Evolutionary conservation across 306 rosid species (phyloP), one percentile per base, ranked within the genome.

Genomic region (Astragalus membranaceus): DNA sequence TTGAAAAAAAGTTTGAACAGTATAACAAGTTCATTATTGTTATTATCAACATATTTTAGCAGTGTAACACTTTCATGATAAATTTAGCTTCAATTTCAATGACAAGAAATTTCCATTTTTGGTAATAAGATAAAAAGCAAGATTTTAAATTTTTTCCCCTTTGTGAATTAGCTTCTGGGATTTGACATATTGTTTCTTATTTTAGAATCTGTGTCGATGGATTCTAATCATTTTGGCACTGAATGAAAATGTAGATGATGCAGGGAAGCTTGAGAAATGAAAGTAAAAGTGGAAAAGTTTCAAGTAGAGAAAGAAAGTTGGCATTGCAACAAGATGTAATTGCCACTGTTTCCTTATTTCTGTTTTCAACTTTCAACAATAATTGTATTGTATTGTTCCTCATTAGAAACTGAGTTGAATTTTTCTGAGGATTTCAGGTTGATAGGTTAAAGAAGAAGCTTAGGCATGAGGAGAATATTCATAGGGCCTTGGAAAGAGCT

Each of bases 391-490:
- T 8, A 8, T 54, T 17, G n/a, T 55, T 10, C 36, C 35, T 37
- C 41, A n/a, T 56, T 55, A 13, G 48, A 13, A 48, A 52, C 39
- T 64, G 61, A 73, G 66, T 50, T 81, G 30, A 56, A 46, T 51
- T 52, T 33, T 36, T 26, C 30, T 80, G 8, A 44, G 30, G 14
- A 14, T 77, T 72, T 72, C 75, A 95, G 99, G 90, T 95, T 55
- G 86, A 86, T 79, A 88, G 81, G 83, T 76, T 94, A 83, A 94
- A 91, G 87, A 88, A 88, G 94, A 88, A 94, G 83, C 96, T 94
- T 43, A 81, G 88, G 69, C 85, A 85, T 32, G 99, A 94, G 58
- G 96, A 94, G 85, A 88, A 89, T 54, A 88, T 91, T 39, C 96
- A 84, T 41, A 86, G 95, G 75, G 97, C 97, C 67, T 79, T 95